A percentile compares a stretch with the other conserved stretches of the same genome.
These are phyloP conservation scores for Ilyonectria sp. DNA, from an alignment of 2,329 filamentous ascomycete genomes.

Conservation along the genomic window DNA sequence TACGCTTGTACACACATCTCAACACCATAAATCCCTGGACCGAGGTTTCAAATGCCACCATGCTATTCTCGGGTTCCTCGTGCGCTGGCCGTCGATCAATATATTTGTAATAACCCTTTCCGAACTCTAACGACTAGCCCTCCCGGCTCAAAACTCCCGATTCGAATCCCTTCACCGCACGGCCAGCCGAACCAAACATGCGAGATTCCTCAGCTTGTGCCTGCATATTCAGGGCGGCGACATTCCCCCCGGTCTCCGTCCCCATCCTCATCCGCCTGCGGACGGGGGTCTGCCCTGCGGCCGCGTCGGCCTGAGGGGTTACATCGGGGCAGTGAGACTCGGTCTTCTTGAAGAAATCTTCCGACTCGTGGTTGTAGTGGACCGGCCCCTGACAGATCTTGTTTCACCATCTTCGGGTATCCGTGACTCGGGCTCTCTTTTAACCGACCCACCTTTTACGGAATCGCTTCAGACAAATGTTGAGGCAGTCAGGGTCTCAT, in stretches of 20 bases:
- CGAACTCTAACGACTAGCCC: neutral
- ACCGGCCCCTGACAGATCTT: slow-evolving; percentile 21
- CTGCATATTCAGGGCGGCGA: neutral
- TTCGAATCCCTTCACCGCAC: neutral
- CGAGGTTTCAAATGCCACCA: neutral
- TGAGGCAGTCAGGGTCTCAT: neutral
- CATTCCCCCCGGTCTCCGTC: neutral
- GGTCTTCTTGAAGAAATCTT: slow-evolving; percentile 14
- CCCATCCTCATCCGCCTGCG: neutral
- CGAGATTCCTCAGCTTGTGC: neutral
- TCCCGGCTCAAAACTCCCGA: neutral
- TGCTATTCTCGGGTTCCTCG: neutral
- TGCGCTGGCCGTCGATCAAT: neutral
- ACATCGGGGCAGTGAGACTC: slow-evolving; percentile 13
- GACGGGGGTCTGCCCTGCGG: slow-evolving; percentile 6
- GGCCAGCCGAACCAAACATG: neutral
- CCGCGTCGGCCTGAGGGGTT: slow-evolving; percentile 7
- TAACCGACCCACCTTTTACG: neutral
- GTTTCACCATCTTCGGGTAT: slow-evolving; percentile 26
- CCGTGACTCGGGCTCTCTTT: slow-evolving; percentile 1
- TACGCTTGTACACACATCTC: neutral
- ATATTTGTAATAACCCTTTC: neutral
- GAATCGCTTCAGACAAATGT: neutral
- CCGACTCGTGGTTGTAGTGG: slow-evolving; percentile 12
- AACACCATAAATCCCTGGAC: no score